Percentiles rank a stretch among this genome's conserved stretches.
These are phyloP conservation scores for Priceomyces fermenticarens DNA, from an alignment of 805 yeast genomes.

Conservation along the genomic window DNA sequence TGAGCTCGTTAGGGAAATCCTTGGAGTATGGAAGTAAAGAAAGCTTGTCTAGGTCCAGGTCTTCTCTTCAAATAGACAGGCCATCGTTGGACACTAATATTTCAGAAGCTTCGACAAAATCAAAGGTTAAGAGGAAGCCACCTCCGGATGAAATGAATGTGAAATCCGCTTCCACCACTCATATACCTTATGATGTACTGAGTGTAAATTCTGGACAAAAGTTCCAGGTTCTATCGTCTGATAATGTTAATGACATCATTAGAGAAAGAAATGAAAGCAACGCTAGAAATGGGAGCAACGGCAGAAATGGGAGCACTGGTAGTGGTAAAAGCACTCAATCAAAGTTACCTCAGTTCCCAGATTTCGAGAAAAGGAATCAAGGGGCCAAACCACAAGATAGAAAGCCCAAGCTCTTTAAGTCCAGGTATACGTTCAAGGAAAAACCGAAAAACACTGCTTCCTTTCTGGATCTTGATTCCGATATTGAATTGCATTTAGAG, in stretches of 20 bases:
- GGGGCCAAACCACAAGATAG: not conserved
- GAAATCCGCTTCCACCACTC: not conserved
- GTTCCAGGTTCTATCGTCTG: not conserved
- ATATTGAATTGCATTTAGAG: not conserved
- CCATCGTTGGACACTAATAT: slow-evolving; percentile 11
- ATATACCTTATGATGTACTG: not conserved
- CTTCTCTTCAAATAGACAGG: slow-evolving; percentile 4
- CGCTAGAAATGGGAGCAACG: not conserved
- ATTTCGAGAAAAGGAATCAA: slow-evolving; percentile 13
- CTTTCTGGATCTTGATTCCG: slow-evolving; percentile 8
- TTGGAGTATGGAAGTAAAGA: slow-evolving; percentile 21
- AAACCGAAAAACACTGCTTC: slow-evolving; percentile 7
- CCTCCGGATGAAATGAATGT: slow-evolving; percentile 17
- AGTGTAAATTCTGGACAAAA: not conserved
- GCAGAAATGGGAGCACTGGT: not conserved
- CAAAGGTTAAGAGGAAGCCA: slow-evolving; percentile 24
- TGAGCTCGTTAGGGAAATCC: slow-evolving; percentile 25
- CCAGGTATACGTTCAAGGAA: slow-evolving; percentile 14
- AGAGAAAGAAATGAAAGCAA: not conserved
- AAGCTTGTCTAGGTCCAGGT: slow-evolving; percentile 9
- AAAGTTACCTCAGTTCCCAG: slow-evolving; percentile 36
- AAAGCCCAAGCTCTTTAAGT: slow-evolving; percentile 18
- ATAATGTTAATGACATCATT: not conserved
- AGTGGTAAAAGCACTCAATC: not conserved
- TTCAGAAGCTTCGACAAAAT: slow-evolving; percentile 9